These are phyloP conservation scores for Escovopsis weberi DNA, from an alignment of 2,329 filamentous ascomycete species.

Conservation along the genomic window DNA sequence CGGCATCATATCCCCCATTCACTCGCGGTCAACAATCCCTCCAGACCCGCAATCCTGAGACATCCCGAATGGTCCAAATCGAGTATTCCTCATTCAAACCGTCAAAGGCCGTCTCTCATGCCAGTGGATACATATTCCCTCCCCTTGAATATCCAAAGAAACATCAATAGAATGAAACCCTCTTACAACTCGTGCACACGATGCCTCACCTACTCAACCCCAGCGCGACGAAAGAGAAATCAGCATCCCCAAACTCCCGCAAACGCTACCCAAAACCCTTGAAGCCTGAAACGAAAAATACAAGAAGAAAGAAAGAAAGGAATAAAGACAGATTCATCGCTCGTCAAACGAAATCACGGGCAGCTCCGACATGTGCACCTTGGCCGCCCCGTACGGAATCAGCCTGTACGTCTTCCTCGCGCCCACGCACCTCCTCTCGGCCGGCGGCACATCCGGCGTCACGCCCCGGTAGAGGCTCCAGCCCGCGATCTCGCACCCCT, in stretches of 20 bases:
- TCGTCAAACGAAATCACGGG: slow-evolving; percentile 6
- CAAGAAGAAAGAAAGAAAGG: neutral
- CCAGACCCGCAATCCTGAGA: no score
- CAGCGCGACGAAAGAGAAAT: neutral
- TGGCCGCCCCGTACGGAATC: slow-evolving; percentile 31
- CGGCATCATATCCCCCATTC: no score
- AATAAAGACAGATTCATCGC: neutral
- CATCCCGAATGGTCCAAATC: no score
- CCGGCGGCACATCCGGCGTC: slow-evolving; percentile 15
- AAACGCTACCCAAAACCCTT: neutral
- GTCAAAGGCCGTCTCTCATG: no score
- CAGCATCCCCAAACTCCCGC: neutral
- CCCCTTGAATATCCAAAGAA: no score
- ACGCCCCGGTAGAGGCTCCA: slow-evolving; percentile 17
- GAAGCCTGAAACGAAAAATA: neutral
- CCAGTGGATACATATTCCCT: no score
- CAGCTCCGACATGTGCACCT: slow-evolving; percentile 25
- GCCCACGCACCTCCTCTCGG: slow-evolving; percentile 10
- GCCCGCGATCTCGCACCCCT: slow-evolving; percentile 22
- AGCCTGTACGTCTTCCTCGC: slow-evolving; percentile 19
- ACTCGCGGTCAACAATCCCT: no score
- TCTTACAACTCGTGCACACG: neutral
- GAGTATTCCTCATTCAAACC: no score
- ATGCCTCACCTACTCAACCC: neutral
- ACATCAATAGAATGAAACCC: neutral